These are phyloP conservation scores for Fomitopsis schrenkii DNA, from an alignment of 1,284 basidiomycete genomes.

Conservation along the genomic window DNA sequence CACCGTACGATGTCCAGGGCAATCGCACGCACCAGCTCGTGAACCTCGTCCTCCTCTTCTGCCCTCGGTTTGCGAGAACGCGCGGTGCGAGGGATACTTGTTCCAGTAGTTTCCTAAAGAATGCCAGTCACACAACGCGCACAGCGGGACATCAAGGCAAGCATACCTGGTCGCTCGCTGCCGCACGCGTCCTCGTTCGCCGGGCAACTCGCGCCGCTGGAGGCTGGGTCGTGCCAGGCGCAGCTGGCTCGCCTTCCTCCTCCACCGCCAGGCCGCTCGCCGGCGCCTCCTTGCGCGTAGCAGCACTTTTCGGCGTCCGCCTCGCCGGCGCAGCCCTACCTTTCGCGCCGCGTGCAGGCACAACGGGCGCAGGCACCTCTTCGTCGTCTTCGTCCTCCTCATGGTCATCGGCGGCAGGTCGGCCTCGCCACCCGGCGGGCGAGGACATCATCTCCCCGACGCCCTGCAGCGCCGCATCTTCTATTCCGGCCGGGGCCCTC, in stretches of 20 bases:
- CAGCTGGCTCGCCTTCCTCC: conserved; percentile 1
- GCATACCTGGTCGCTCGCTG: conserved; percentile 5
- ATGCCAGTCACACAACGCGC: neutral
- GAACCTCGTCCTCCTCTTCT: neutral
- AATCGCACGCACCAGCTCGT: neutral
- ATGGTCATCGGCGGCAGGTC: neutral
- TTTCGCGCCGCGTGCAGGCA: conserved; percentile 5
- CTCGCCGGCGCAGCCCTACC: conserved; percentile 12
- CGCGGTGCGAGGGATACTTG: neutral
- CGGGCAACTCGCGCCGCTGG: conserved; percentile 12
- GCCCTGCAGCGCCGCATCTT: conserved; percentile 28
- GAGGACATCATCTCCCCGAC: conserved; percentile 32
- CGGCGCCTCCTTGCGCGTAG: neutral
- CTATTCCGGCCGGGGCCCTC: neutral
- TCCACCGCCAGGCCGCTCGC: neutral
- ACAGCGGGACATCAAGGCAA: neutral
- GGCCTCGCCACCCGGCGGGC: conserved; percentile 20
- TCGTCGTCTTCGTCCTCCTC: conserved; percentile 10
- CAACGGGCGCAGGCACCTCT: neutral
- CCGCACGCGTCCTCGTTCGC: conserved; percentile 5
- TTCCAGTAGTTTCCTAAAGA: neutral
- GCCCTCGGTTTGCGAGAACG: neutral
- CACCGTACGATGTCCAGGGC: neutral
- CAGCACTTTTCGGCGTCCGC: conserved; percentile 14
- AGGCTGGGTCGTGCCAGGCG: conserved; percentile 1